Percentiles rank a stretch among this genome's conserved stretches.
These are phyloP conservation scores for Claviceps maximensis DNA, from an alignment of 2,329 filamentous ascomycete genomes.

Conservation along the genomic window DNA sequence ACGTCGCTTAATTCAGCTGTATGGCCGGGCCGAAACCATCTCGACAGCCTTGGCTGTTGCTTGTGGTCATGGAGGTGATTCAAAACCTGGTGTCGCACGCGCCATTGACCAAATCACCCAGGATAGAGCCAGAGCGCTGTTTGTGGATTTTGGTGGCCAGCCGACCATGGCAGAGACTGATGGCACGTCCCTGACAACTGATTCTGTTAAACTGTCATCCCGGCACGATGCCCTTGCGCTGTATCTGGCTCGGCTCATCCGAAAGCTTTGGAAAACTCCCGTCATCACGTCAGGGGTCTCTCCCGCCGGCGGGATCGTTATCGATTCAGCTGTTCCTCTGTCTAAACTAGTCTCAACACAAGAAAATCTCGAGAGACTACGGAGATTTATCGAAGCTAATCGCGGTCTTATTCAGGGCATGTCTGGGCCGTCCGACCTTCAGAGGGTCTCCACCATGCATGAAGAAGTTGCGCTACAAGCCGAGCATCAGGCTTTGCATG, in stretches of 20 bases:
- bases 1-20: constrained; percentile 70
- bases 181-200: constrained; percentile 59
- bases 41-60: constrained; percentile 87
- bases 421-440: constrained; percentile 78
- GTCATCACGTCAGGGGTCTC: constrained; percentile 47
- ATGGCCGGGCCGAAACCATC: constrained; percentile 79
- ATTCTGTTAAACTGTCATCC: constrained; percentile 76
- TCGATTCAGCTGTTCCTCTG: constrained; percentile 53
- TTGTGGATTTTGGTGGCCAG: constrained; percentile 85
- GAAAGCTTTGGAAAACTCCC: constrained; percentile 72
- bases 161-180: constrained; percentile 67
- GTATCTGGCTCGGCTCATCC: constrained; percentile 77
- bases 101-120: constrained; percentile 76
- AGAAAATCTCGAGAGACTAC: constrained; percentile 63
- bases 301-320: constrained; percentile 45
- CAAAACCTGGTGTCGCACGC: constrained; percentile 55
- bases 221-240: constrained; percentile 78
- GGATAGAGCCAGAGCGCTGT: constrained; percentile 72
- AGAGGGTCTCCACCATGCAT: constrained; percentile 63
- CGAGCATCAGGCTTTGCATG: constrained; percentile 84
- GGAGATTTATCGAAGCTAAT: constrained; percentile 77
- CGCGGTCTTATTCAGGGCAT: constrained; percentile 85
- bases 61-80: constrained; percentile 80
- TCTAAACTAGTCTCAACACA: constrained; percentile 65
- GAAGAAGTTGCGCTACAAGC: constrained; percentile 88